These are phyloP conservation scores for Anaeromyces robustus DNA, from an alignment of 192 early-diverging fungal genomes.

Conservation along the genomic window DNA sequence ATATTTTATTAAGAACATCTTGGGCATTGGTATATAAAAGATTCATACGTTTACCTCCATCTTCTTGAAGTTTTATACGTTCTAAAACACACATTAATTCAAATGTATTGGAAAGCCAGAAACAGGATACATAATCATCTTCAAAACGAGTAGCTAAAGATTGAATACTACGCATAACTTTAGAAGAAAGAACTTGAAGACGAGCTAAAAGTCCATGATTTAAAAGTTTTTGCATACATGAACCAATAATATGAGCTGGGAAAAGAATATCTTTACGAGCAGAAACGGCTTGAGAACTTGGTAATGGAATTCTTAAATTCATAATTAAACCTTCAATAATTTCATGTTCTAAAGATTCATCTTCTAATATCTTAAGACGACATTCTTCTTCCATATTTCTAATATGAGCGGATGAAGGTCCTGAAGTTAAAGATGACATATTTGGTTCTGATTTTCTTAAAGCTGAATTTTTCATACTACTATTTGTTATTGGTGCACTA, in stretches of 20 bases:
- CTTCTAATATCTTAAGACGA: conserved; percentile 19
- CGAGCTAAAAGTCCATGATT: conserved; percentile 73
- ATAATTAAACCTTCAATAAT: conserved; percentile 78
- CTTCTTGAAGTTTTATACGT: conserved; percentile 16
- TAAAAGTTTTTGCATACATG: conserved; percentile 35
- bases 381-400: conserved; percentile 1
- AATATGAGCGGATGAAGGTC: background rate
- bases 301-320: conserved; percentile 77
- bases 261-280: conserved; percentile 79
- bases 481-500: background rate
- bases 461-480: background rate
- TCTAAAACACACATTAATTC: conserved; percentile 36
- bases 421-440: background rate
- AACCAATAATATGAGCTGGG: conserved; percentile 78
- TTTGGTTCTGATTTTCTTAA: background rate
- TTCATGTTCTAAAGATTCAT: conserved; percentile 36
- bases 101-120: conserved; percentile 95
- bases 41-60: conserved; percentile 22
- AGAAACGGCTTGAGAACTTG: conserved; percentile 57
- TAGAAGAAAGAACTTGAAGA: conserved; percentile 70
- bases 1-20: conserved; percentile 68
- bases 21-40: conserved; percentile 55
- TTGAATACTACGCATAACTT: conserved; percentile 57
- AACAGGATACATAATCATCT: conserved; percentile 76
- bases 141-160: conserved; percentile 43